Conservation (phyloP, 2,329 filamentous ascomycete species). For the Septoria petroselini region DNA sequence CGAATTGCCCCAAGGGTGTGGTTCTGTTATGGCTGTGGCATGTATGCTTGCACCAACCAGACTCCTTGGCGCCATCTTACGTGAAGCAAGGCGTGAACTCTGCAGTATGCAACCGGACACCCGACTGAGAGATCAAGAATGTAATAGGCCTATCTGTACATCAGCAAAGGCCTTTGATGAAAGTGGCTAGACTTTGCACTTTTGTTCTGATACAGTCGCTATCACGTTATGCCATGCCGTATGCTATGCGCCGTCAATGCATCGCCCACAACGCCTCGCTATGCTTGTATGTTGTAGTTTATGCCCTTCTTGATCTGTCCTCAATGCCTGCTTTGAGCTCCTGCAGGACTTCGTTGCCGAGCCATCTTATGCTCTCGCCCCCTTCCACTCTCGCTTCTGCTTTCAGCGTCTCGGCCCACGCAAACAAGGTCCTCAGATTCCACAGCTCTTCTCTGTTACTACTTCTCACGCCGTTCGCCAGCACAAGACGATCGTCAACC, state of each 20-base stretch:
- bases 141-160: neutral
- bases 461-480: constrained; percentile 46
- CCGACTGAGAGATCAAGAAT: neutral
- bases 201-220: too few relatives aligned
- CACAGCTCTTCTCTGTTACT: constrained; percentile 57
- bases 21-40: constrained; percentile 12
- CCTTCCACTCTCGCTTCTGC: constrained; percentile 3
- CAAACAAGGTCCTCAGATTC: constrained; percentile 62
- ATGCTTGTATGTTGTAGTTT: neutral
- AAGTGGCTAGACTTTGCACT: too few relatives aligned
- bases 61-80: neutral
- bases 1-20: neutral
- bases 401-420: constrained; percentile 57
- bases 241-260: too few relatives aligned
- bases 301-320: constrained; percentile 36
- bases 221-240: too few relatives aligned
- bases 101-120: neutral
- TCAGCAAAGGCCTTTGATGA: too few relatives aligned
- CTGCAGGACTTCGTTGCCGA: constrained; percentile 57
- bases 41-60: neutral
- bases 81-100: constrained; percentile 2
- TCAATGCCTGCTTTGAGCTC: constrained; percentile 52
- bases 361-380: constrained; percentile 45
- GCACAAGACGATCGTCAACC: constrained; percentile 69
- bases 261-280: neutral